Evolutionary conservation across 306 rosid species (phyloP).

Genomic region (Geum urbanum): DNA sequence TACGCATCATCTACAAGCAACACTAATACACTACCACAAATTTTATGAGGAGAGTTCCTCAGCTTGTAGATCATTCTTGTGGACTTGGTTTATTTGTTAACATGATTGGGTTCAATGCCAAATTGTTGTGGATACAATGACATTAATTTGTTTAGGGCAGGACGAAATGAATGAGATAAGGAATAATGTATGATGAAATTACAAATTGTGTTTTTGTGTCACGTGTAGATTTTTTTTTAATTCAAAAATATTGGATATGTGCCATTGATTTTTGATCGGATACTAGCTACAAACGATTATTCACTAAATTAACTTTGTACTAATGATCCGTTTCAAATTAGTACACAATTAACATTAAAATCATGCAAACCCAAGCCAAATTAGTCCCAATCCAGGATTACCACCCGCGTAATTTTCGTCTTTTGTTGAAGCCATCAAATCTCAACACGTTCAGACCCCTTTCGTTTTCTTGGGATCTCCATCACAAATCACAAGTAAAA

Average conservation of each 20-base stretch:
- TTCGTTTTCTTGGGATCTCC: background rate
- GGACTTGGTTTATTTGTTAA: background rate
- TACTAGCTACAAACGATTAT: too few species aligned
- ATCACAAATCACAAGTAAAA: conserved; percentile 12
- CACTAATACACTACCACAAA: background rate
- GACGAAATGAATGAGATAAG: too few species aligned
- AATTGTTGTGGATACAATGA: background rate
- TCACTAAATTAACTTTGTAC: too few species aligned
- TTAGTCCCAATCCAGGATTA: background rate
- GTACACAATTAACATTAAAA: background rate
- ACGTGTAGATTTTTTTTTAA: too few species aligned
- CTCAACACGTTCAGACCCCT: conserved; percentile 11
- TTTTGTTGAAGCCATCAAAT: conserved; percentile 29
- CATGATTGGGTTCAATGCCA: background rate
- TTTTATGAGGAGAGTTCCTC: background rate
- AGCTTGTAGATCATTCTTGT: background rate
- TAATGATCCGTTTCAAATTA: background rate
- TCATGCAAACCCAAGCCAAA: background rate
- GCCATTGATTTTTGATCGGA: too few species aligned
- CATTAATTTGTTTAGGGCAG: background rate
- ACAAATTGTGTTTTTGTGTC: too few species aligned
- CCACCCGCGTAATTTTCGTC: conserved; percentile 11
- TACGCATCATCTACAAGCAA: background rate
- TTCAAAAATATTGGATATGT: too few species aligned
- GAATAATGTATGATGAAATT: too few species aligned